Conservation (phyloP, 768 basidiomycete species). For the Lactarius deliciosus region DNA sequence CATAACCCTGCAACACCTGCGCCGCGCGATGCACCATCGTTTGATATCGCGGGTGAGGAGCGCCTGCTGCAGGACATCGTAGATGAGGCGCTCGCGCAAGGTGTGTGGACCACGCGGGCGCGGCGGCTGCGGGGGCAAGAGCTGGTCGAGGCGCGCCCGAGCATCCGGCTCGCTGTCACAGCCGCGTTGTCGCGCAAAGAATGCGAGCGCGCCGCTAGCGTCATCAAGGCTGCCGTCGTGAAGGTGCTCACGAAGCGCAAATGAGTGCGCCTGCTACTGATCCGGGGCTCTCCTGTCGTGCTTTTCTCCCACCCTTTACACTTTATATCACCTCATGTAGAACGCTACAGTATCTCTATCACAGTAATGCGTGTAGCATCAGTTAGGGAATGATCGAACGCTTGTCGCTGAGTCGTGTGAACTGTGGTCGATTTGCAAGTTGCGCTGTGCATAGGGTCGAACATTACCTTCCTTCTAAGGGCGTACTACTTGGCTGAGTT, state of each 20-base stretch:
- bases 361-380: neutral
- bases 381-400: too few species aligned
- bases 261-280: constrained; percentile 31
- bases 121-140: constrained; percentile 71
- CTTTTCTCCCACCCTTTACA: neutral
- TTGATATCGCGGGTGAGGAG: too few species aligned
- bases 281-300: neutral
- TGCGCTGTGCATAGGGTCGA: too few species aligned
- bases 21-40: too few species aligned
- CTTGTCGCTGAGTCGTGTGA: too few species aligned
- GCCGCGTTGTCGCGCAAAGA: constrained; percentile 86
- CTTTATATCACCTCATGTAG: neutral
- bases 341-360: neutral
- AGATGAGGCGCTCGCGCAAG: too few species aligned
- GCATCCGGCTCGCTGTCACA: constrained; percentile 79
- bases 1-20: too few species aligned
- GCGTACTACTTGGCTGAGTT: too few species aligned
- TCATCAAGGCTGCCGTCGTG: constrained; percentile 69
- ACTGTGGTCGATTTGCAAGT: too few species aligned
- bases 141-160: constrained; percentile 74
- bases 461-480: too few species aligned
- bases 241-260: constrained; percentile 65
- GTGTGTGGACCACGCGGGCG: too few species aligned
- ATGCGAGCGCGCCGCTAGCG: constrained; percentile 79
- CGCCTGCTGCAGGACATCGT: too few species aligned